These are phyloP conservation scores for Quercus glauca DNA, from an alignment of 306 rosid species.

Conservation along the genomic window DNA sequence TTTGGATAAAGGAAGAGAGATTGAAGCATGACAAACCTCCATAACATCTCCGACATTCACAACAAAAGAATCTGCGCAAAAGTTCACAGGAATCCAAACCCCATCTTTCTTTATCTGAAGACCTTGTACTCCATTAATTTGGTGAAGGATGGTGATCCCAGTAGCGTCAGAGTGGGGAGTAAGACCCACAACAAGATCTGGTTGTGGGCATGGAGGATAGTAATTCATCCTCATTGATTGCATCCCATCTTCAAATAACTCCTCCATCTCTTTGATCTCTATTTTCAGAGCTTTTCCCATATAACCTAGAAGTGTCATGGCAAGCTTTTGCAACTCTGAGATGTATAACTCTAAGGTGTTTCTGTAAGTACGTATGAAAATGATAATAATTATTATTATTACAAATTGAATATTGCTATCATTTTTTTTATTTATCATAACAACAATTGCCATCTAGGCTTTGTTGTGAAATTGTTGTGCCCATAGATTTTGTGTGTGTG, in stretches of 20 bases:
- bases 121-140: slow-evolving; percentile 68
- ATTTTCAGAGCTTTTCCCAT: slow-evolving; percentile 47
- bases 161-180: slow-evolving; percentile 68
- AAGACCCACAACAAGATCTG: slow-evolving; percentile 59
- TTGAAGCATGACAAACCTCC: slow-evolving; percentile 51
- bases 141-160: slow-evolving; percentile 65
- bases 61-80: slow-evolving; percentile 48
- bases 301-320: slow-evolving; percentile 35
- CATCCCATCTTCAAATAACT: slow-evolving; percentile 63
- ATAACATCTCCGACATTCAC: slow-evolving; percentile 76
- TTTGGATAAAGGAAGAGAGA: not conserved
- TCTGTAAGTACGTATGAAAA: slow-evolving; percentile 23
- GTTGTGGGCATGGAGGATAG: slow-evolving; percentile 77
- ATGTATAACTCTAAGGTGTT: slow-evolving; percentile 51
- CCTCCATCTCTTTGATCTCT: slow-evolving; percentile 41
- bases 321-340: slow-evolving; percentile 39
- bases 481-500: rapidly evolving
- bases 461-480: too few species aligned
- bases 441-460: too few species aligned
- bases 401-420: too few species aligned
- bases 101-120: slow-evolving; percentile 71
- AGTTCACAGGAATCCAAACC: slow-evolving; percentile 61
- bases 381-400: too few species aligned
- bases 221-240: slow-evolving; percentile 64
- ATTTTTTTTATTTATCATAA: too few species aligned